Evolutionary conservation across 208 protist genomes (phyloP).

Genomic region (Entamoeba dispar): DNA sequence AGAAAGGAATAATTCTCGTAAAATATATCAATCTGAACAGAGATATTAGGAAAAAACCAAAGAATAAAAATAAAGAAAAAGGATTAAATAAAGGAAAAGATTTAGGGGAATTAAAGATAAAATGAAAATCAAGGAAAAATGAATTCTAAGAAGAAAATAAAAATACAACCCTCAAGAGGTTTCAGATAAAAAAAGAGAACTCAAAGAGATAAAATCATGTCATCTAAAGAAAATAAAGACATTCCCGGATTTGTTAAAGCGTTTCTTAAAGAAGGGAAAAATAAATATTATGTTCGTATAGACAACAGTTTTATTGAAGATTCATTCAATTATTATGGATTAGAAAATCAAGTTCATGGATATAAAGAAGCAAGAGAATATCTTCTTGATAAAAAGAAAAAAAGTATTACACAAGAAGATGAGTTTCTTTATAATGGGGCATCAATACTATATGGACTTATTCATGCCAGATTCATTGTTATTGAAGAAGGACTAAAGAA

Average conservation of each 20-base stretch:
- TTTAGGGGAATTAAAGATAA: no score
- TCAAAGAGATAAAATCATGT: background rate
- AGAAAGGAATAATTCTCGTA: no score
- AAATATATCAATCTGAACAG: no score
- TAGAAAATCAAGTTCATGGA: background rate
- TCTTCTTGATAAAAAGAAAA: background rate
- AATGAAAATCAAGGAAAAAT: no score
- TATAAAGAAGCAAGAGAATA: background rate
- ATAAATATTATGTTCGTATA: background rate
- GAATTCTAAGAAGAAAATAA: no score
- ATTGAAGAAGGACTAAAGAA: conserved; percentile 3
- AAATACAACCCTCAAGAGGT: background rate
- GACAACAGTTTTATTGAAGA: background rate
- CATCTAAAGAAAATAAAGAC: background rate
- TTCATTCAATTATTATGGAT: background rate
- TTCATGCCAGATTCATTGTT: conserved; percentile 23
- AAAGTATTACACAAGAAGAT: background rate
- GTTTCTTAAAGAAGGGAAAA: background rate
- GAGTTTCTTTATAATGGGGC: background rate
- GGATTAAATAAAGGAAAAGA: no score
- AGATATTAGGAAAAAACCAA: no score
- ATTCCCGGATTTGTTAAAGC: background rate
- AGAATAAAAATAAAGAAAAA: no score
- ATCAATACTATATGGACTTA: conserved; percentile 17
- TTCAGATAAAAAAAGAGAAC: background rate